Evolutionary conservation across 306 rosid species (phyloP), one percentile per base, ranked within the genome.

Genomic region (Pueraria montana): DNA sequence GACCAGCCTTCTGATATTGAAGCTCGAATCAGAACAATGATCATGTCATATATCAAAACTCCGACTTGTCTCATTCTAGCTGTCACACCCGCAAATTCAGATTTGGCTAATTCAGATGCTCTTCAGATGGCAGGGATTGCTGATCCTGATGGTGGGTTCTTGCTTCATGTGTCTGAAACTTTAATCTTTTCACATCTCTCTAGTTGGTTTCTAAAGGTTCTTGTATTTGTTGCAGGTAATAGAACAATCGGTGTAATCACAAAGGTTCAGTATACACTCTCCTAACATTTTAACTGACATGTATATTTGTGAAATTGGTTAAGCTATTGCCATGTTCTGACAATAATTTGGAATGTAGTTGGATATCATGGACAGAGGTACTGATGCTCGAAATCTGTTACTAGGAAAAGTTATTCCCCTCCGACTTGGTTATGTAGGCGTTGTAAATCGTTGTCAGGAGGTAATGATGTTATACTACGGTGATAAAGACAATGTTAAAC

Each of bases 361-460:
- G 91, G 98, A 95, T 87, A 93, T 95, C 78, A 95, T 95, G 99
- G 99, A 95, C 85, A 93, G 99, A 92, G 99, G 99, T 89, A 34
- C 40, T 34, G 40, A 34, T 34, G 40, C 40, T 5, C 40, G 40
- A 7, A 34, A 34, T 34, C 40, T 95, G 75, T 92, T 95, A 91
- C 92, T 83, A 40, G 99, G 99, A 88, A 93, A 95, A 91, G 91
- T 95, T 76, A 95, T 95, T 84, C 99, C 98, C 67, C 89, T 95
- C 40, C 91, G 94, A 84, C 99, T 93, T 87, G 99, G 99, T 77
- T 95, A 95, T 78, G 88, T 95, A 58, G 99, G 97, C 9, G 97
- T 95, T 76, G 98, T 95, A 80, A 95, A 95, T 87, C 98, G 99
- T 58, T 91, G 99, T 85, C 99, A 95, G 76, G 99, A 95, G 99